A percentile compares a stretch with the other conserved stretches of the same genome.
Conservation (phyloP, 2,329 filamentous ascomycete species). For the Rutstroemia sp. region DNA sequence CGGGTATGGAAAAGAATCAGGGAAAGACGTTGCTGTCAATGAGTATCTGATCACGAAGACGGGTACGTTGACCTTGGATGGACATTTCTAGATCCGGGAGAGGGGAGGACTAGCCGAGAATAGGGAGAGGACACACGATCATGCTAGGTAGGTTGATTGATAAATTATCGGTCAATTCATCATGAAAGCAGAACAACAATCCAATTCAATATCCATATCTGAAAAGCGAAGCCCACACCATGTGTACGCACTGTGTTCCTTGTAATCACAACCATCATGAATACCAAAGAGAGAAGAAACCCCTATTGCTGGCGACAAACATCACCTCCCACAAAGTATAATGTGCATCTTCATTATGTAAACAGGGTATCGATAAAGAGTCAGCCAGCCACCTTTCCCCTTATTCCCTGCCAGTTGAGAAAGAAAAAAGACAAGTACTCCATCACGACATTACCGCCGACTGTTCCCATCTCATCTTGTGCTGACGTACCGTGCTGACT, state of each 20-base stretch:
- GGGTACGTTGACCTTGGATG: slow-evolving; percentile 53
- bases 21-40: slow-evolving; percentile 56
- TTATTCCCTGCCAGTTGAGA: not conserved
- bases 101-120: not conserved
- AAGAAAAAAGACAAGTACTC: not conserved
- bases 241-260: too few species aligned
- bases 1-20: slow-evolving; percentile 60
- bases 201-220: too few species aligned
- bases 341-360: not conserved
- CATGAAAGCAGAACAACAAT: too few species aligned
- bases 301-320: too few species aligned
- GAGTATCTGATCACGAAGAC: slow-evolving; percentile 60
- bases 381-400: not conserved
- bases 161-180: too few species aligned
- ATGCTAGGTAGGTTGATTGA: too few species aligned
- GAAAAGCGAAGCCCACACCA: too few species aligned
- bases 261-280: too few species aligned
- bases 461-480: not conserved
- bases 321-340: too few species aligned
- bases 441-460: too few species aligned
- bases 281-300: too few species aligned
- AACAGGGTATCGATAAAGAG: not conserved
- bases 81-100: slow-evolving; percentile 36
- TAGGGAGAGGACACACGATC: too few species aligned
- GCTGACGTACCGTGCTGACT: not conserved